These are phyloP conservation scores for Neurospora sp. DNA, from an alignment of 495 filamentous ascomycete genomes.

Conservation along the genomic window DNA sequence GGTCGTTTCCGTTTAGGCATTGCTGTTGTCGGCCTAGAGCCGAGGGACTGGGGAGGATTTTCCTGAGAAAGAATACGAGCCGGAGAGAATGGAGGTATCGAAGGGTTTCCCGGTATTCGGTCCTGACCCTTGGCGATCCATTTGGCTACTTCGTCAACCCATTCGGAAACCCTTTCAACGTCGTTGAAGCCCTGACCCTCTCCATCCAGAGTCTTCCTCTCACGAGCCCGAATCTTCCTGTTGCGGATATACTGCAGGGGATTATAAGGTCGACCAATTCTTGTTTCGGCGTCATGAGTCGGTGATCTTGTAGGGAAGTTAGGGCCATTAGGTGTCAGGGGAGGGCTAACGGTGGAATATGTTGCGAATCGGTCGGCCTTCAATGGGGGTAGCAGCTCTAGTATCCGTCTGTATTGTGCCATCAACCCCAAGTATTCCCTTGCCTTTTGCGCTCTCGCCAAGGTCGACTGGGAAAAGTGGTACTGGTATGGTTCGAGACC, in stretches of 20 bases:
- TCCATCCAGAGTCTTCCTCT: slow-evolving; percentile 58
- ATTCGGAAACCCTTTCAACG: slow-evolving; percentile 53
- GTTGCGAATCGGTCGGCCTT: slow-evolving; percentile 31
- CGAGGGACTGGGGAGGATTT: slow-evolving; percentile 20
- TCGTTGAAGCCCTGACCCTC: slow-evolving; percentile 71
- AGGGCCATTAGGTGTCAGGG: slow-evolving; percentile 20
- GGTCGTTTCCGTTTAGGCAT: slow-evolving; percentile 47
- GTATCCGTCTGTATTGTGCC: slow-evolving; percentile 66
- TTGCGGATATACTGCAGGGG: slow-evolving; percentile 84
- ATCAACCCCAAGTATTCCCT: slow-evolving; percentile 69
- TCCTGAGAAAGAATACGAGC: slow-evolving; percentile 26
- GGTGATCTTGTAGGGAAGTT: slow-evolving; percentile 6
- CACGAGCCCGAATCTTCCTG: slow-evolving; percentile 64
- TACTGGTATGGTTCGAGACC: slow-evolving; percentile 39
- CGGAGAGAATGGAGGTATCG: slow-evolving; percentile 46
- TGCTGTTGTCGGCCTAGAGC: slow-evolving; percentile 18
- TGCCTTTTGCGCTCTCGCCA: slow-evolving; percentile 69
- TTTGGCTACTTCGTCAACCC: slow-evolving; percentile 60
- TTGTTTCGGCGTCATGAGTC: slow-evolving; percentile 8
- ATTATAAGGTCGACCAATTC: slow-evolving; percentile 61
- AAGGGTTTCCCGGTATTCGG: slow-evolving; percentile 36
- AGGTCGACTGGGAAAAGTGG: slow-evolving; percentile 66
- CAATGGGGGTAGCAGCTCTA: slow-evolving; percentile 65
- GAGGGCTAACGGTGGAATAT: slow-evolving; percentile 19
- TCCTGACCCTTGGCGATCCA: slow-evolving; percentile 29